phyloP scores from a whole-genome alignment of 192 early-diverging fungal species.

The Chytriomyces confervae region DNA sequence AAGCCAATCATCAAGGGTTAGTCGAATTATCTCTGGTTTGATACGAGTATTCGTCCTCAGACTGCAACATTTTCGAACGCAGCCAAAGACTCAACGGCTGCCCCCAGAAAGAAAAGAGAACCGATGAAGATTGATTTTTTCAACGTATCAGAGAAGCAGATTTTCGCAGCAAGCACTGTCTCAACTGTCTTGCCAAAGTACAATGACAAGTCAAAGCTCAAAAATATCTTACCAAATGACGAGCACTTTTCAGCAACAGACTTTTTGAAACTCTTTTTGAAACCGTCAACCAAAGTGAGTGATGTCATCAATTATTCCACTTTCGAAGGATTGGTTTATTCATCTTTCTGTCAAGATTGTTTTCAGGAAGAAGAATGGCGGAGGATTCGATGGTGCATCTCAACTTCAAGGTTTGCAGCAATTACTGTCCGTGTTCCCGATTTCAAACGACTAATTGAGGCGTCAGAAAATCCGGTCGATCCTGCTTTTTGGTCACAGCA shows the following conservation, averaged over 20 bases:
- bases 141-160: conserved; percentile 32
- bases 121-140: conserved; percentile 30
- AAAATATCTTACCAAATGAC: conserved; percentile 84
- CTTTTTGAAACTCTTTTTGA: conserved; percentile 63
- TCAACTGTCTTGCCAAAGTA: conserved; percentile 64
- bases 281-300: conserved; percentile 47
- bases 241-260: conserved; percentile 73
- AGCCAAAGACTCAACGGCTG: conserved; percentile 9
- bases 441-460: background rate
- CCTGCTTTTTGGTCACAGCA: conserved; percentile 41
- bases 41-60: background rate
- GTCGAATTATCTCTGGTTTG: background rate
- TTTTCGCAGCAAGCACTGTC: conserved; percentile 74
- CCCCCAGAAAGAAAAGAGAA: conserved; percentile 46
- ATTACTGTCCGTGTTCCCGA: background rate
- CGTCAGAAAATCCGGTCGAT: conserved; percentile 14
- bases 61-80: background rate
- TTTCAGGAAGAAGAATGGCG: conserved; percentile 33
- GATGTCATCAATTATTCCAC: background rate
- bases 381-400: background rate
- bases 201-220: conserved; percentile 50
- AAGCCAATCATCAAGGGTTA: conserved; percentile 30
- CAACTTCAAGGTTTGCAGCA: conserved; percentile 14
- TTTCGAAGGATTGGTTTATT: background rate
- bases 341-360: conserved; percentile 30